phyloP scores from a whole-genome alignment of 805 yeast species.

The Zygotorulaspora danielsina region DNA sequence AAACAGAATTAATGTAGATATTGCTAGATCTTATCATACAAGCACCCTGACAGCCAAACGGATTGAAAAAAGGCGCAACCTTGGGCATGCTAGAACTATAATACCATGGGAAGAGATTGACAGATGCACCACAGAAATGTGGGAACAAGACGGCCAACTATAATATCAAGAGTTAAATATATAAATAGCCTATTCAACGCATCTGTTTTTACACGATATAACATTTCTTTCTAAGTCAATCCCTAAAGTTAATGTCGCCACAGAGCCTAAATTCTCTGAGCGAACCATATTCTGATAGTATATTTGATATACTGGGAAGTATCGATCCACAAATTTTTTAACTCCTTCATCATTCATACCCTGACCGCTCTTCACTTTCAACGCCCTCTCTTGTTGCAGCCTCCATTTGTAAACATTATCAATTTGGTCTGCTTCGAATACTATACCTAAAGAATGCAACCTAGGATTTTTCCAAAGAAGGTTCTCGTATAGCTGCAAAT shows the following conservation, averaged over 20 bases:
- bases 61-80: conserved; percentile 11
- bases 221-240: conserved; percentile 29
- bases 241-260: conserved; percentile 32
- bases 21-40: background rate
- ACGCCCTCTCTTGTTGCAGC: conserved; percentile 46
- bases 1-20: conserved; percentile 5
- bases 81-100: conserved; percentile 20
- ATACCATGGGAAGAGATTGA: conserved; percentile 33
- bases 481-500: conserved; percentile 46
- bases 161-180: background rate
- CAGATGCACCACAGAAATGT: conserved; percentile 10
- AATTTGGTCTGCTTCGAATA: conserved; percentile 55
- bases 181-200: conserved; percentile 10
- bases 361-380: conserved; percentile 41
- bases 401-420: conserved; percentile 76
- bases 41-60: conserved; percentile 2
- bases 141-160: background rate
- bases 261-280: conserved; percentile 31
- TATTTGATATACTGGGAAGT: conserved; percentile 78
- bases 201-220: conserved; percentile 13
- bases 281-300: conserved; percentile 48
- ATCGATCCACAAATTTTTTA: conserved; percentile 64
- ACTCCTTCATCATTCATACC: conserved; percentile 85
- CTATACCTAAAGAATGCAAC: conserved; percentile 54
- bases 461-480: conserved; percentile 47